phyloP scores from a whole-genome alignment of 352 stramenopile genomes.

The Thraustochytrium striatum region DNA sequence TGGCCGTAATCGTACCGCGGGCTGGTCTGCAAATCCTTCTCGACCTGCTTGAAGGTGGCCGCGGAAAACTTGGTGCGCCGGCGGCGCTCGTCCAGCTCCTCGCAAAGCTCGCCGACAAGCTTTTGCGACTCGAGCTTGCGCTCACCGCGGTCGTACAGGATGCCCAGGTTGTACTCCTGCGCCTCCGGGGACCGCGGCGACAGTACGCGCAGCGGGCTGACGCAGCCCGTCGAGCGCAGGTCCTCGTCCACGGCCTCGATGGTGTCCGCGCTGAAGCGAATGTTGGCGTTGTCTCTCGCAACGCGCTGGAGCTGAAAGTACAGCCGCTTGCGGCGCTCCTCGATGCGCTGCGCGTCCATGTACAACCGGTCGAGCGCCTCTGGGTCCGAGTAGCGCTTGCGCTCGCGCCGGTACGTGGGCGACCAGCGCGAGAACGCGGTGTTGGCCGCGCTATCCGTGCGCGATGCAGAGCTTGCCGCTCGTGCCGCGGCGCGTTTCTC shows the following conservation, averaged over 20 bases:
- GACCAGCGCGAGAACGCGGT: conserved; percentile 12
- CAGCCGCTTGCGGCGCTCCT: conserved; percentile 28
- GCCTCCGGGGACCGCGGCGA: not conserved
- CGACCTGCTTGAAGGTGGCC: too few species aligned
- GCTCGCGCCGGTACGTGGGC: not conserved
- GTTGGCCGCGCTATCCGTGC: not conserved
- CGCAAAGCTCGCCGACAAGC: too few species aligned
- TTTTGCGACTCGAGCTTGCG: too few species aligned
- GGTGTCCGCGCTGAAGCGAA: conserved; percentile 3
- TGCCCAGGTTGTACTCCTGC: not conserved
- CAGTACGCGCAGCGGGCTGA: not conserved
- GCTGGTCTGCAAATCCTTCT: too few species aligned
- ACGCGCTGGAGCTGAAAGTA: conserved; percentile 13
- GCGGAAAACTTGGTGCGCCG: too few species aligned
- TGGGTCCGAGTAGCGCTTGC: not conserved
- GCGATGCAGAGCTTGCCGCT: not conserved
- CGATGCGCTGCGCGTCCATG: conserved; percentile 43
- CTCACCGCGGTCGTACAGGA: not conserved
- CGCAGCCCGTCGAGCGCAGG: not conserved
- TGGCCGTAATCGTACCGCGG: too few species aligned
- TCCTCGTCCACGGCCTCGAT: not conserved
- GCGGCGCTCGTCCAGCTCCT: too few species aligned
- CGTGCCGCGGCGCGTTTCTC: not conserved
- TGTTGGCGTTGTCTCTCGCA: conserved; percentile 14
- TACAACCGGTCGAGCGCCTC: not conserved